phyloP scores from a whole-genome alignment of 2,329 filamentous ascomycete genomes.

The Colletotrichum endophyticum region DNA sequence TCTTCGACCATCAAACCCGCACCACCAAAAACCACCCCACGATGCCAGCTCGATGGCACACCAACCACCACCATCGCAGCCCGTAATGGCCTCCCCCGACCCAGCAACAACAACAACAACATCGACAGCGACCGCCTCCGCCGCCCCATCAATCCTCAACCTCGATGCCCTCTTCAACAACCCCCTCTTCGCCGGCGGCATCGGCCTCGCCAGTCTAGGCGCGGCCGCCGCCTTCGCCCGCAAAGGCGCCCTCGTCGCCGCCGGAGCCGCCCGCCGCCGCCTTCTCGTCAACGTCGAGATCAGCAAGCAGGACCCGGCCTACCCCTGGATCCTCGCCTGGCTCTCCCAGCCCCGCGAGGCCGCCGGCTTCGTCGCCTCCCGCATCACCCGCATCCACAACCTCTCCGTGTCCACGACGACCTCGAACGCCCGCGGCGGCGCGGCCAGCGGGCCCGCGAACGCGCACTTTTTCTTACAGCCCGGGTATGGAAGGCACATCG shows the following conservation, averaged over 20 bases:
- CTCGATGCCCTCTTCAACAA: slow-evolving; percentile 68
- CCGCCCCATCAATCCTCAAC: slow-evolving; percentile 26
- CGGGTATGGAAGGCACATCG: slow-evolving; percentile 85
- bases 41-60: not conserved
- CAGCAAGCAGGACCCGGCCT: slow-evolving; percentile 90
- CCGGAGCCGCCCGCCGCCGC: slow-evolving; percentile 78
- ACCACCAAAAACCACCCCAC: not conserved
- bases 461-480: slow-evolving; percentile 90
- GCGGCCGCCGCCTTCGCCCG: slow-evolving; percentile 82
- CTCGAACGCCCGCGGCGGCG: slow-evolving; percentile 64
- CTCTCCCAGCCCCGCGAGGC: slow-evolving; percentile 80
- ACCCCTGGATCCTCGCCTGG: slow-evolving; percentile 94
- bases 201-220: slow-evolving; percentile 89
- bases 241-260: slow-evolving; percentile 73
- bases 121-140: not conserved
- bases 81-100: slow-evolving; percentile 7
- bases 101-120: not conserved
- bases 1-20: not conserved
- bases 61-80: not conserved
- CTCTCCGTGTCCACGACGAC: slow-evolving; percentile 60
- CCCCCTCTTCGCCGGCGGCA: slow-evolving; percentile 72
- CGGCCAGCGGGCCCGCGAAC: slow-evolving; percentile 61
- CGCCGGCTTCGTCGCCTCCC: slow-evolving; percentile 62
- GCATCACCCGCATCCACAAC: slow-evolving; percentile 65
- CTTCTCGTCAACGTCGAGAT: slow-evolving; percentile 97